Evolutionary conservation across 305 asterid genomes (phyloP).

Genomic region (Ajuga reptans): DNA sequence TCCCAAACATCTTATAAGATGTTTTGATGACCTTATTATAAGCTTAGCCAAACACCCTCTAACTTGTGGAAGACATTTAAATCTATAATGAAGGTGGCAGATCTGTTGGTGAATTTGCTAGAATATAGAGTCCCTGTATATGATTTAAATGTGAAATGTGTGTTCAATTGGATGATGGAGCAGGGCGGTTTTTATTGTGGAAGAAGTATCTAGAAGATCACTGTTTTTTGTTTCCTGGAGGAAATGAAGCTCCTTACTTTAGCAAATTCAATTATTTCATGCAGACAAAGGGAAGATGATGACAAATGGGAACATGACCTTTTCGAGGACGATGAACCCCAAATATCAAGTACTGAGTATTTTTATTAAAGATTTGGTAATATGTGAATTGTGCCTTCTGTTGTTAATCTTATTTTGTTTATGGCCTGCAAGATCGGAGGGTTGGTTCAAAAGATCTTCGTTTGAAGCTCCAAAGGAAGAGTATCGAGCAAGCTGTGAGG

Average conservation of each 20-base stretch:
- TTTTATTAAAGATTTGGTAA: constrained; percentile 1
- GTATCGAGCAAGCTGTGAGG: constrained; percentile 40
- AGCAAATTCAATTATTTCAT: constrained; percentile 27
- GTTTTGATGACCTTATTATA: too few relatives aligned
- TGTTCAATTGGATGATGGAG: constrained; percentile 26
- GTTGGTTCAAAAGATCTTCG: constrained; percentile 84
- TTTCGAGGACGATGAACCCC: constrained; percentile 41
- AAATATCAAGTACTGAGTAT: constrained; percentile 43
- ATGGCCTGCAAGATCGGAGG: constrained; percentile 45
- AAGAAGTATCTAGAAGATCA: constrained; percentile 22
- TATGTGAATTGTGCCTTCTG: constrained; percentile 7
- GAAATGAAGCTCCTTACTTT: constrained; percentile 15
- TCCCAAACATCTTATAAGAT: too few relatives aligned
- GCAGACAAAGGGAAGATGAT: constrained; percentile 85
- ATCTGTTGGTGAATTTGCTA: constrained; percentile 3
- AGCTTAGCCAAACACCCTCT: too few relatives aligned
- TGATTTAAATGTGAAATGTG: constrained; percentile 9
- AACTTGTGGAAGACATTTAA: background rate
- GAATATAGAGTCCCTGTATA: constrained; percentile 1
- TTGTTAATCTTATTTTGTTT: constrained; percentile 16
- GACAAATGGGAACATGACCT: constrained; percentile 97
- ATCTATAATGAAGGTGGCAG: background rate
- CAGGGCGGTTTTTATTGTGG: constrained; percentile 18
- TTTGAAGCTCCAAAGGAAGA: constrained; percentile 78
- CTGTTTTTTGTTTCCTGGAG: constrained; percentile 19